These are phyloP conservation scores for Panaeolus cyanescens DNA, from an alignment of 768 basidiomycete genomes.

Conservation along the genomic window DNA sequence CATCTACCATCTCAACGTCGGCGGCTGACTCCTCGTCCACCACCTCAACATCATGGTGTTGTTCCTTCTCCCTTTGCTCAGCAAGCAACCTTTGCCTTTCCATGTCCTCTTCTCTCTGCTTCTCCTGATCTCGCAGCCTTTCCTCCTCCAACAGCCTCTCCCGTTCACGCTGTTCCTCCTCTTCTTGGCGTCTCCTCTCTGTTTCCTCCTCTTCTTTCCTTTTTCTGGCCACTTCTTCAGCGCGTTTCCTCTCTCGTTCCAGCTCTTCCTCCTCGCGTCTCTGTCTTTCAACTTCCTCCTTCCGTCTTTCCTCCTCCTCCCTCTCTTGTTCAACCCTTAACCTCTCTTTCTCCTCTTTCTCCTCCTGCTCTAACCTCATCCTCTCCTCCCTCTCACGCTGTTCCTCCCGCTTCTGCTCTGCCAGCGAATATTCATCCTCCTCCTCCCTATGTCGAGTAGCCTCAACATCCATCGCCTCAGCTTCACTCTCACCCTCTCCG, in stretches of 20 bases:
- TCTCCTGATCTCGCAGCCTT: background rate
- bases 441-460: background rate
- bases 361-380: slow-evolving; percentile 2
- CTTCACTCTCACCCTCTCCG: background rate
- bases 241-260: background rate
- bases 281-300: too few species aligned
- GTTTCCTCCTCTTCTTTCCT: slow-evolving; percentile 7
- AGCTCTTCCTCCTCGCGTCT: background rate
- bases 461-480: background rate
- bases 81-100: background rate
- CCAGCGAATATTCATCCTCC: background rate
- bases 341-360: background rate
- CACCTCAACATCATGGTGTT: background rate
- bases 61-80: background rate
- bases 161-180: slow-evolving; percentile 3
- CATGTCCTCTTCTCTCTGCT: background rate
- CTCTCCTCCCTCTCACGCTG: background rate
- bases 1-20: background rate
- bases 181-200: background rate
- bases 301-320: slow-evolving; percentile 6
- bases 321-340: slow-evolving; percentile 2
- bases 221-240: background rate
- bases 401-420: background rate
- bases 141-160: background rate
- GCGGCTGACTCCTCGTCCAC: slow-evolving; percentile 7